Percentiles rank a stretch among this genome's conserved stretches.
Evolutionary conservation across 306 rosid species (phyloP).

Genomic region (Begonia fuchsioides): DNA sequence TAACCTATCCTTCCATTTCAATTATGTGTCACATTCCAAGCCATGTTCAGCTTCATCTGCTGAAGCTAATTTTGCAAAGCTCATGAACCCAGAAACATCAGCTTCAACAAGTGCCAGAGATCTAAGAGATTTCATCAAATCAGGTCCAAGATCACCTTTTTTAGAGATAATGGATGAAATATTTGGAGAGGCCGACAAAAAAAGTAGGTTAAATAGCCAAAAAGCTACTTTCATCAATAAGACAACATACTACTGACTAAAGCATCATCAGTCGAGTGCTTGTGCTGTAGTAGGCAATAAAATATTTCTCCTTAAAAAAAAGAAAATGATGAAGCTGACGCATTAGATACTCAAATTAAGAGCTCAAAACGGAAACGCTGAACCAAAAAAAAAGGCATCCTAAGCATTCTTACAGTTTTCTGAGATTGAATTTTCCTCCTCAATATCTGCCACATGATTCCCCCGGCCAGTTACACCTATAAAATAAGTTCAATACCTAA

Average conservation of each 20-base stretch:
- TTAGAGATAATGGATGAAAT: conserved; percentile 30
- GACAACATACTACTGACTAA: no score
- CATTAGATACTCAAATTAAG: no score
- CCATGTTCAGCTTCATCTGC: no score
- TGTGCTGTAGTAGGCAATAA: background rate
- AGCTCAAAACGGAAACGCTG: no score
- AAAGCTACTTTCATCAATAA: background rate
- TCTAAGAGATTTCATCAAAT: conserved; percentile 42
- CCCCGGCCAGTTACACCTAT: background rate
- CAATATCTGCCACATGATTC: no score
- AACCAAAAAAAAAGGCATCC: background rate
- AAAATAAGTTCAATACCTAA: no score
- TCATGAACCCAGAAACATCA: conserved; percentile 47
- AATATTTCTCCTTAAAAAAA: background rate
- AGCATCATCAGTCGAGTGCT: background rate
- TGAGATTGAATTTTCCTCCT: background rate
- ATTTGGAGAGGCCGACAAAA: conserved; percentile 15
- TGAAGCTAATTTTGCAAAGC: conserved; percentile 54
- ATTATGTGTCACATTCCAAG: no score
- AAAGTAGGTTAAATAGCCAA: background rate
- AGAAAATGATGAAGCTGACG: no score
- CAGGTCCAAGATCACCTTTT: conserved; percentile 34
- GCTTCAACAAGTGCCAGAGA: conserved; percentile 64
- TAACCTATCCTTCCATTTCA: no score
- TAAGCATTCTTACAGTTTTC: background rate